Evolutionary conservation across 495 filamentous ascomycete species (phyloP).

Genomic region (Arthonia radiata): DNA sequence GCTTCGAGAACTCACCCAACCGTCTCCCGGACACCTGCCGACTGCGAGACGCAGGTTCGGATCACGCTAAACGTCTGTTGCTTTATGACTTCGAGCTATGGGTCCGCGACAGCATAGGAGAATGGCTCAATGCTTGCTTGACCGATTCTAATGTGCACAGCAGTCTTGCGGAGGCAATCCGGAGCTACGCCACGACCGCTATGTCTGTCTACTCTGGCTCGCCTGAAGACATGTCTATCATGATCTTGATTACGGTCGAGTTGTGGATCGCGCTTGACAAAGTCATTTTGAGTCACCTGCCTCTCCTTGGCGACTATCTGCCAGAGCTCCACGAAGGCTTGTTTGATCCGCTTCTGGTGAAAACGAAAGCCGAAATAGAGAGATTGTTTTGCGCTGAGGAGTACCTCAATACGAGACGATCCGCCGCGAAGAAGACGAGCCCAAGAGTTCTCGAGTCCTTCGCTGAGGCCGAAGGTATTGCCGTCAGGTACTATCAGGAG

Average conservation of each 20-base stretch:
- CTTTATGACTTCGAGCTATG: too few relatives aligned
- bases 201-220: conserved; percentile 14
- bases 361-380: conserved; percentile 21
- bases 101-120: too few relatives aligned
- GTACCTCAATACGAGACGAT: conserved; percentile 19
- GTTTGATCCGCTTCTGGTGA: conserved; percentile 25
- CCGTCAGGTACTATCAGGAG: conserved; percentile 25
- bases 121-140: too few relatives aligned
- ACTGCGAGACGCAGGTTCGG: too few relatives aligned
- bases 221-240: conserved; percentile 27
- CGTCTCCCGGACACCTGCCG: too few relatives aligned
- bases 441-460: conserved; percentile 11
- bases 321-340: conserved; percentile 18
- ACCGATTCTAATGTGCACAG: too few relatives aligned
- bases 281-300: conserved; percentile 15
- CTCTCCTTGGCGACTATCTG: conserved; percentile 25
- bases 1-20: too few relatives aligned
- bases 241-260: conserved; percentile 35
- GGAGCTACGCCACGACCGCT: conserved; percentile 13
- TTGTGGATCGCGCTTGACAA: conserved; percentile 38
- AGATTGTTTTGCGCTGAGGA: conserved; percentile 22
- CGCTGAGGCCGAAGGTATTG: conserved; percentile 17
- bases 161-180: conserved; percentile 11
- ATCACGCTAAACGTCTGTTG: too few relatives aligned
- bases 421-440: conserved; percentile 4